phyloP scores from a whole-genome alignment of 768 basidiomycete genomes.

The Polyporus arcularius region DNA sequence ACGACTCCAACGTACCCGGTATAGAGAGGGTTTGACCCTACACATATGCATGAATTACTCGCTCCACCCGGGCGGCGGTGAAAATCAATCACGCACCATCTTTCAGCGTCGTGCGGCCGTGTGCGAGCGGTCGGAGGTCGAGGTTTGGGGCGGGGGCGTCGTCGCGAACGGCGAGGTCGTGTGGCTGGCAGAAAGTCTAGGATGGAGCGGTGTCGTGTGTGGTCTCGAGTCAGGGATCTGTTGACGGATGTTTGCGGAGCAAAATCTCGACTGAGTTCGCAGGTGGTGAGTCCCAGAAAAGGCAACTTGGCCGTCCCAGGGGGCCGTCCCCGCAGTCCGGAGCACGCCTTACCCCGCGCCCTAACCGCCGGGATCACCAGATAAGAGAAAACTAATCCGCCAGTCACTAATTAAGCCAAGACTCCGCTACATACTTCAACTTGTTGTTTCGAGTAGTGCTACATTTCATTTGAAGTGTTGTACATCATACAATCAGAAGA shows the following conservation, averaged over 20 bases:
- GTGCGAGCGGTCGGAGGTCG: background rate
- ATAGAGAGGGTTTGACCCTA: constrained; percentile 33
- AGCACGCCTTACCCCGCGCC: background rate
- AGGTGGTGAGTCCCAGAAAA: constrained; percentile 23
- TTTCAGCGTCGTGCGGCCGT: constrained; percentile 6
- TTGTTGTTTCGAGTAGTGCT: no score
- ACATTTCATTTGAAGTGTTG: no score
- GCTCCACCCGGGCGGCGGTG: background rate
- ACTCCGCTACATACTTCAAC: no score
- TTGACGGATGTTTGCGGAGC: constrained; percentile 31
- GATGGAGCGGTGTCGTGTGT: constrained; percentile 25
- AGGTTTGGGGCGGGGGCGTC: background rate
- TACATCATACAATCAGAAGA: constrained; percentile 27
- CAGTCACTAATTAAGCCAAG: background rate
- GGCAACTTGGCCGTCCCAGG: constrained; percentile 6
- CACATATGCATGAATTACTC: background rate
- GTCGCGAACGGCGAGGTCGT: background rate
- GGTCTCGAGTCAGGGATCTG: constrained; percentile 26
- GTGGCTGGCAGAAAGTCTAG: background rate
- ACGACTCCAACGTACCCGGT: constrained; percentile 20
- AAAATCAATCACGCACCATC: constrained; percentile 23
- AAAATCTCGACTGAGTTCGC: constrained; percentile 23
- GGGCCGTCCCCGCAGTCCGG: background rate
- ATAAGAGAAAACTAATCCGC: background rate
- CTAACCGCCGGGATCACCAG: background rate